These are phyloP conservation scores for Ramalina intermedia DNA, from an alignment of 495 filamentous ascomycete species.

Conservation along the genomic window DNA sequence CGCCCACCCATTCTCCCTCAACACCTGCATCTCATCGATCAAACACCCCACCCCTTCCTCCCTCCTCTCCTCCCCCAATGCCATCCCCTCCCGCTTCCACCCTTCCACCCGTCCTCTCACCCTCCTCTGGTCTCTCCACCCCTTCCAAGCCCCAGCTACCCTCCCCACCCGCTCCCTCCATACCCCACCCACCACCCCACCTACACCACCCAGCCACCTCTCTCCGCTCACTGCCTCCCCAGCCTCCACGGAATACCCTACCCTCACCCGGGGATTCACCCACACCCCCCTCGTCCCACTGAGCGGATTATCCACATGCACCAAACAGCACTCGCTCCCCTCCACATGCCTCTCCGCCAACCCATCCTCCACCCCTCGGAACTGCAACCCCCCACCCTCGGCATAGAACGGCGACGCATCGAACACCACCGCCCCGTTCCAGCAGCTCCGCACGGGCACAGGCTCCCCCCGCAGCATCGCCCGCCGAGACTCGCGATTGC, in stretches of 20 bases:
- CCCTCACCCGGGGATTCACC: conserved; percentile 65
- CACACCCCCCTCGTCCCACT: conserved; percentile 45
- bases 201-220: neutral
- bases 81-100: conserved; percentile 17
- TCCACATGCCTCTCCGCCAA: conserved; percentile 58
- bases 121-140: conserved; percentile 23
- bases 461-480: conserved; percentile 41
- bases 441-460: conserved; percentile 62
- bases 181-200: neutral
- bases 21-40: conserved; percentile 75
- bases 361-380: conserved; percentile 56
- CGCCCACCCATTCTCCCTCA: conserved; percentile 59
- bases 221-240: conserved; percentile 13
- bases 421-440: conserved; percentile 67
- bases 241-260: conserved; percentile 48
- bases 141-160: conserved; percentile 35
- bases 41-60: conserved; percentile 47
- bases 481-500: conserved; percentile 39
- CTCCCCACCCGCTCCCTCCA: conserved; percentile 28
- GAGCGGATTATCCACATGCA: conserved; percentile 58
- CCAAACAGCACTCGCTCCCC: conserved; percentile 70
- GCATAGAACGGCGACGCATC: conserved; percentile 44
- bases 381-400: conserved; percentile 30
- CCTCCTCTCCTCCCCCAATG: conserved; percentile 19
- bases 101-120: conserved; percentile 27